Evolutionary conservation across 352 stramenopile genomes (phyloP).

Genomic region (Pythium vanterpoolii): DNA sequence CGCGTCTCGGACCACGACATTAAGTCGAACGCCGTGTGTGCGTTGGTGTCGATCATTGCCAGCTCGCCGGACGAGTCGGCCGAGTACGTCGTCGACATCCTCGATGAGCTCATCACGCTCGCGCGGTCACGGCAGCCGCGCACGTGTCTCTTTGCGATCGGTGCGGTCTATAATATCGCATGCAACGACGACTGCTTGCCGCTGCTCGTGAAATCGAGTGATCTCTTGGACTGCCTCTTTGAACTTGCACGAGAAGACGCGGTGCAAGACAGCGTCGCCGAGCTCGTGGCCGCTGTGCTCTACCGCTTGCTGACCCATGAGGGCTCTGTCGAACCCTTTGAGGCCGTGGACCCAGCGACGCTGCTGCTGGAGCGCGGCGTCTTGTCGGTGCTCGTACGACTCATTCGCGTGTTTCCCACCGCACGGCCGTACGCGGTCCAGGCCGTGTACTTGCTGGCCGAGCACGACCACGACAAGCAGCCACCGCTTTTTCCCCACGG

Average conservation of each 20-base stretch:
- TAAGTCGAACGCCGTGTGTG: slow-evolving; percentile 66
- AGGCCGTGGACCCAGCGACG: slow-evolving; percentile 1
- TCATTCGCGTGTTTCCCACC: slow-evolving; percentile 42
- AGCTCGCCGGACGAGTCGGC: slow-evolving; percentile 56
- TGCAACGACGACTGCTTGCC: slow-evolving; percentile 63
- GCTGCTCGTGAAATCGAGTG: slow-evolving; percentile 34
- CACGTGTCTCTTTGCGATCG: slow-evolving; percentile 54
- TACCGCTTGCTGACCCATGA: slow-evolving; percentile 41
- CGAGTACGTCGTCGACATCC: slow-evolving; percentile 51
- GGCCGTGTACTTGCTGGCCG: slow-evolving; percentile 48
- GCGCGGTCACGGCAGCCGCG: slow-evolving; percentile 24
- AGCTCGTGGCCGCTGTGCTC: slow-evolving; percentile 52
- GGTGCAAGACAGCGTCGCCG: slow-evolving; percentile 34
- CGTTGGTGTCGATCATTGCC: slow-evolving; percentile 58
- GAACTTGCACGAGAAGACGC: slow-evolving; percentile 27
- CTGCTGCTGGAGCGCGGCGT: slow-evolving; percentile 45
- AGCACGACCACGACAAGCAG: slow-evolving; percentile 29
- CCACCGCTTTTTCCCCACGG: slow-evolving; percentile 52
- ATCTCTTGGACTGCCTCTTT: slow-evolving; percentile 39
- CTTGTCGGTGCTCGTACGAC: slow-evolving; percentile 40
- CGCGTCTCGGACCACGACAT: slow-evolving; percentile 41
- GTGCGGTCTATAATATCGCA: slow-evolving; percentile 72
- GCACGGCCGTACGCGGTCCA: slow-evolving; percentile 50
- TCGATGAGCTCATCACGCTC: slow-evolving; percentile 48
- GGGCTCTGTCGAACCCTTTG: too few species aligned